Evolutionary conservation across 2,329 filamentous ascomycete species (phyloP), one percentile per base, ranked within the genome.

Genomic region (Aphanoascus verrucosus): DNA sequence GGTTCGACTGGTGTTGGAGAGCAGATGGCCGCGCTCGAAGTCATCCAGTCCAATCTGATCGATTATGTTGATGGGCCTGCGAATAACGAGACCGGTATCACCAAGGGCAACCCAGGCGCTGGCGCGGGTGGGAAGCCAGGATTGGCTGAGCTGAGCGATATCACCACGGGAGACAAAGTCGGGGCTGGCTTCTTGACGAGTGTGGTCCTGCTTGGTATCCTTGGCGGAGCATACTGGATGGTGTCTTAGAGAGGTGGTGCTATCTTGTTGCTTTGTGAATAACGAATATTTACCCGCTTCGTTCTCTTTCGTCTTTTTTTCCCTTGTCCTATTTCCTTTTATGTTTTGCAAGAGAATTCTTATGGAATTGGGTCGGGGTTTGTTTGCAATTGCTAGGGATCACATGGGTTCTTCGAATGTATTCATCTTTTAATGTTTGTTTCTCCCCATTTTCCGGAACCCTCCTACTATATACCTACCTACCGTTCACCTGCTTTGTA

Each of bases 21-120:
- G 65, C 82, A 86, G 67, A 86, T 87, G 83, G 76, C 79, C 1
- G 82, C 79, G 1, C 70, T 86, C 64, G 81, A 85, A 61, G 74
- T 84, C 8, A 76, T 84, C 5, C 74, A 86, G 44, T 76, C 77
- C 37, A 82, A 80, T 37, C 52, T 68, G 28, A 61, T 72, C 31
- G 70, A 72, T 32, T 65, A 64, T 8, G 65, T 65, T 9, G 62
- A 66, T 2, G 71, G 71, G 9, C 70, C 69, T 2, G 67, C 69
- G 19, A 69, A 69, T 5, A 66, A 72, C 23, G 60, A 66, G 6
- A 78, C 67, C 1, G 83, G 82, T 50, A 84, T 73, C 8, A 79
- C 76, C 62, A 61, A 65, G 34, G 75, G 69, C 2, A 63, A 74
- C 58, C 62, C 65, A 8, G 56, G 55, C 46, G 68, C 67, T 15